phyloP scores from a whole-genome alignment of 805 yeast genomes.

The Schwanniomyces pseudopolymorphus region DNA sequence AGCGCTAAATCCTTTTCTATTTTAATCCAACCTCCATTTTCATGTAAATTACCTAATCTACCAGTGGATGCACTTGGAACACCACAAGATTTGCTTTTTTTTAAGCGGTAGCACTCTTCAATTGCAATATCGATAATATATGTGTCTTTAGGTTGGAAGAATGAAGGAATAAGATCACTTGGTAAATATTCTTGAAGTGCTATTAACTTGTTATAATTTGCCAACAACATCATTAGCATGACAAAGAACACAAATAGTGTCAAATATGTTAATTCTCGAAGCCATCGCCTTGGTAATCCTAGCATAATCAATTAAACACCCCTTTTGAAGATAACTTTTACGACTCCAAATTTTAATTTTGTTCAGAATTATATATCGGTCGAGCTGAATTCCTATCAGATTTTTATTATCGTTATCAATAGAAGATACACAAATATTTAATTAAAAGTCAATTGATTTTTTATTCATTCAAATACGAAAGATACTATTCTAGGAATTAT shows the following conservation, averaged over 20 bases:
- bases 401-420: neutral
- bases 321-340: neutral
- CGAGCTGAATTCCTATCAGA: neutral
- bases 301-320: conserved; percentile 11
- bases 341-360: neutral
- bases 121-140: conserved; percentile 43
- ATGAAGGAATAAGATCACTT: conserved; percentile 34
- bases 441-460: neutral
- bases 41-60: conserved; percentile 20
- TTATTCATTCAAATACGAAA: too few relatives aligned
- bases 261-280: conserved; percentile 25
- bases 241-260: conserved; percentile 17
- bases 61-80: conserved; percentile 22
- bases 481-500: too few relatives aligned
- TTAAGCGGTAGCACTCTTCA: conserved; percentile 25
- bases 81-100: conserved; percentile 24
- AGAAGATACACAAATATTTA: too few relatives aligned
- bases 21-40: conserved; percentile 38
- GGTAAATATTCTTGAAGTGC: conserved; percentile 23
- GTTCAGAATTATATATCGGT: neutral
- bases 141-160: conserved; percentile 40
- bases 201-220: conserved; percentile 39
- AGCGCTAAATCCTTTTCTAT: conserved; percentile 49
- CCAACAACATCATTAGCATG: conserved; percentile 27
- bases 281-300: conserved; percentile 31